phyloP scores from a whole-genome alignment of 1,284 basidiomycete genomes.

The Xanthoconium separans region DNA sequence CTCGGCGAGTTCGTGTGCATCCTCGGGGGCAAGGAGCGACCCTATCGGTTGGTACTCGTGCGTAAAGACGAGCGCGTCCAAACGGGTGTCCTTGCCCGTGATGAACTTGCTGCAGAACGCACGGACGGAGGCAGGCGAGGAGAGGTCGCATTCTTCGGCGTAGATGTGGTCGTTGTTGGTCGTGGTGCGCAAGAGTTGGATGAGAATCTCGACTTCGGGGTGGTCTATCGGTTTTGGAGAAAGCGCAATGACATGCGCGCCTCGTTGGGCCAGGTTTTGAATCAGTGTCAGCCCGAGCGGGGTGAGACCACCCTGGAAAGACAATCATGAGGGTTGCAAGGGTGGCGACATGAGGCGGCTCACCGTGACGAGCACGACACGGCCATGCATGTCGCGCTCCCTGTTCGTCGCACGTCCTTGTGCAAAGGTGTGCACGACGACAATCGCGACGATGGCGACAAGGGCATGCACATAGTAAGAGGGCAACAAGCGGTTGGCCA shows the following conservation, averaged over 20 bases:
- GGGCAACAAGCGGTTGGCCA: slow-evolving; percentile 20
- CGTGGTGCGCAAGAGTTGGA: slow-evolving; percentile 61
- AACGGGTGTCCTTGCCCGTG: slow-evolving; percentile 58
- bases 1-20: slow-evolving; percentile 26
- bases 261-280: slow-evolving; percentile 62
- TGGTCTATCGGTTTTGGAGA: slow-evolving; percentile 57
- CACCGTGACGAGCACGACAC: slow-evolving; percentile 69
- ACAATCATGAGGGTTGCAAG: slow-evolving; percentile 2
- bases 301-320: slow-evolving; percentile 65
- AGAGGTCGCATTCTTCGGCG: slow-evolving; percentile 70
- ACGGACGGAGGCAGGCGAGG: slow-evolving; percentile 60
- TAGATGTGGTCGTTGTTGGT: slow-evolving; percentile 73
- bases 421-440: slow-evolving; percentile 54
- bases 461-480: slow-evolving; percentile 50
- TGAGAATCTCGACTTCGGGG: slow-evolving; percentile 52
- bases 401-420: slow-evolving; percentile 68
- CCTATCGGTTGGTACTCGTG: slow-evolving; percentile 74
- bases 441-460: slow-evolving; percentile 41
- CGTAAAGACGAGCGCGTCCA: slow-evolving; percentile 70
- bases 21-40: slow-evolving; percentile 36
- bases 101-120: slow-evolving; percentile 66
- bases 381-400: slow-evolving; percentile 70
- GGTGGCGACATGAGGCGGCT: slow-evolving; percentile 15
- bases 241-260: slow-evolving; percentile 74
- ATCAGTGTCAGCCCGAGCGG: slow-evolving; percentile 67